A percentile compares a stretch with the other conserved stretches of the same genome.
Evolutionary conservation across 1,284 basidiomycete species (phyloP).

Genomic region (Ustilago sp.): DNA sequence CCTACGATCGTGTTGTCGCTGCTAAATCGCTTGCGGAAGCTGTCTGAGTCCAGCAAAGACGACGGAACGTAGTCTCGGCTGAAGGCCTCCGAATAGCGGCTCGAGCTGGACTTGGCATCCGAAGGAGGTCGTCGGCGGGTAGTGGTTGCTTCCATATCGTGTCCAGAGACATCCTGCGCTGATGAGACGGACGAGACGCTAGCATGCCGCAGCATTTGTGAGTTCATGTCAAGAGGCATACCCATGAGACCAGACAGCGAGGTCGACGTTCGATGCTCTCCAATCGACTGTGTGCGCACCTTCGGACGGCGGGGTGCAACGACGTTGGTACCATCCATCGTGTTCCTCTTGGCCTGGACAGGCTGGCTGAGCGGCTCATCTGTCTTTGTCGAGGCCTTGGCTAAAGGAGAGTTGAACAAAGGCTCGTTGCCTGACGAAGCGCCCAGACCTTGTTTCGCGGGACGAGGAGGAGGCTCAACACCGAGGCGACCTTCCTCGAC

Average conservation of each 20-base stretch:
- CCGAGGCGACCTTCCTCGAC: constrained; percentile 37
- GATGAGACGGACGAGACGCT: constrained; percentile 41
- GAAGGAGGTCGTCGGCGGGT: constrained; percentile 35
- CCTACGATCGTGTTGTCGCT: constrained; percentile 47
- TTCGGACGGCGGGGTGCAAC: constrained; percentile 13
- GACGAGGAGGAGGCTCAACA: constrained; percentile 31
- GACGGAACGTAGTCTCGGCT: constrained; percentile 42
- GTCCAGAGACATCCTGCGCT: constrained; percentile 12
- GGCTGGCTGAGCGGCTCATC: constrained; percentile 39
- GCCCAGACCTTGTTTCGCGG: constrained; percentile 24
- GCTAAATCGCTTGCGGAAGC: constrained; percentile 46
- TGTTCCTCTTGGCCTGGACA: constrained; percentile 19
- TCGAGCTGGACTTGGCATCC: constrained; percentile 42
- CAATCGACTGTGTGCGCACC: constrained; percentile 15
- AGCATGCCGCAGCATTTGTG: constrained; percentile 40
- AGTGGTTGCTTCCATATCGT: constrained; percentile 13
- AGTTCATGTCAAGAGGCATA: constrained; percentile 40
- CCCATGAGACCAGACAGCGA: constrained; percentile 56
- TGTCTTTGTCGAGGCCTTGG: constrained; percentile 44
- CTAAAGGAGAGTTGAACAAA: constrained; percentile 35
- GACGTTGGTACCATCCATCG: constrained; percentile 10
- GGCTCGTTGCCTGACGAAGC: constrained; percentile 10
- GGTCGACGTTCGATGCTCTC: constrained; percentile 34
- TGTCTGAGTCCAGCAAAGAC: constrained; percentile 26
- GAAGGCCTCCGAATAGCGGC: constrained; percentile 41